Evolutionary conservation across 768 basidiomycete genomes (phyloP).

Genomic region (Cystobasidiopsis lactophilus): DNA sequence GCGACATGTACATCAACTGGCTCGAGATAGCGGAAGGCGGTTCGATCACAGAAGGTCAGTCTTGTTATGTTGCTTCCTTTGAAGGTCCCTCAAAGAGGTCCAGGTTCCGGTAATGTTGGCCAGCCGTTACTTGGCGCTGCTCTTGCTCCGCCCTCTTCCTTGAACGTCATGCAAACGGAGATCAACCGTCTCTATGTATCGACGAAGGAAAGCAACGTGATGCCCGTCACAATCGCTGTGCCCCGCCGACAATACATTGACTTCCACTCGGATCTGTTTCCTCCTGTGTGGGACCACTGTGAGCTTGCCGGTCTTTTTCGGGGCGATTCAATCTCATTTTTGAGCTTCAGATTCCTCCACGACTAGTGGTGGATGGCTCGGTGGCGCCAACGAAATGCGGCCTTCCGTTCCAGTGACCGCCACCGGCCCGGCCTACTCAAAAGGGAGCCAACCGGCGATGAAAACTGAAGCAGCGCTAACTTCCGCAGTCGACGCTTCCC

Average conservation of each 20-base stretch:
- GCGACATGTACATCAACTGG: conserved; percentile 25
- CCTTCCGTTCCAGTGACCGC: neutral
- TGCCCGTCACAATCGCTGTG: conserved; percentile 22
- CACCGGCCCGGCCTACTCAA: neutral
- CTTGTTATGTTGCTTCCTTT: neutral
- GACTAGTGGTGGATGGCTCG: conserved; percentile 10
- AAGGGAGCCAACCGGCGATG: neutral
- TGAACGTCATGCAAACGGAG: conserved; percentile 26
- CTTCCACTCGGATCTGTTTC: conserved; percentile 25
- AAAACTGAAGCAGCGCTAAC: no score
- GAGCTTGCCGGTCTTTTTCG: neutral
- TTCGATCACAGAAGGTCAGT: conserved; percentile 21
- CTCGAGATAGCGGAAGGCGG: conserved; percentile 20
- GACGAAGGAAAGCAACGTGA: conserved; percentile 21
- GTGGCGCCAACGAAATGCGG: neutral
- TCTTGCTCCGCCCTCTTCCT: conserved; percentile 17
- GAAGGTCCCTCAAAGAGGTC: neutral
- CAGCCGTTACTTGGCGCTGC: conserved; percentile 18
- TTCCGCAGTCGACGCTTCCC: no score
- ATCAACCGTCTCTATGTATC: conserved; percentile 22
- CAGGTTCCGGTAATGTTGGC: conserved; percentile 15
- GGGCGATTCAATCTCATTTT: neutral
- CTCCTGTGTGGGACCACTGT: conserved; percentile 12
- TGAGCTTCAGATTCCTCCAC: conserved; percentile 2
- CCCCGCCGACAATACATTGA: conserved; percentile 26